Evolutionary conservation across 2,329 filamentous ascomycete genomes (phyloP), one percentile per base, ranked within the genome.

Genomic region (Aspergillus flavus): DNA sequence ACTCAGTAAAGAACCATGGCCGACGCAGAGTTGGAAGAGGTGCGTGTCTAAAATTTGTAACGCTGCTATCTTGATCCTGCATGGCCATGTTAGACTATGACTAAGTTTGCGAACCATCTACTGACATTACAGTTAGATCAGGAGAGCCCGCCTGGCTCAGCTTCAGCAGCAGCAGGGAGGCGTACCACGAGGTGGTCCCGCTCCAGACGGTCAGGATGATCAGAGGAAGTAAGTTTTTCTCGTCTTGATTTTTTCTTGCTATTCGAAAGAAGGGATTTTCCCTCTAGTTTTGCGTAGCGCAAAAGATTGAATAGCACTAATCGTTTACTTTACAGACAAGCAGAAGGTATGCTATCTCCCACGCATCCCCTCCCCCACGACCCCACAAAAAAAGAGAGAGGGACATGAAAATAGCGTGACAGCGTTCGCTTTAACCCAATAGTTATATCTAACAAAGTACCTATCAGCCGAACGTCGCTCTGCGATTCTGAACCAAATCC

Each of bases 111-210:
- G 23, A 34, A 12, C 48, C 10, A n/a, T 39, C n/a, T 39, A 6
- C 59, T 68, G 36, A 70, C 12, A 58, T 43, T 30, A 52, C 46
- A 55, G 60, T 53, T 74, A 97, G 91, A 97, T 98, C 76, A 86
- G 94, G 76, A 91, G 92, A 79, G 94, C 94, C 73, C 93, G 95
- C 66, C 89, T 97, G 60, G 92, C 94, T 80, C 94, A 99, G 82
- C 90, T 98, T 69, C 95, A 96, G 80, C 95, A 96, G 80, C 86
- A 93, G 72, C 84, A 87, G 64, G 85, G 83, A 62, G 80, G 64
- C 59, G 79, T 80, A 54, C 80, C 82, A 64, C 80, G 81, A 63
- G 79, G 78, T 46, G 79, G 80, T 64, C 23, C 21, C 2, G 45
- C 2, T 48, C 83, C 81, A 70, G 83, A 83, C 59, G 81, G 83